Percentiles rank a stretch among this genome's conserved stretches.
phyloP scores from a whole-genome alignment of 176 grass and related monocot species.

The Oryza australiensis region DNA sequence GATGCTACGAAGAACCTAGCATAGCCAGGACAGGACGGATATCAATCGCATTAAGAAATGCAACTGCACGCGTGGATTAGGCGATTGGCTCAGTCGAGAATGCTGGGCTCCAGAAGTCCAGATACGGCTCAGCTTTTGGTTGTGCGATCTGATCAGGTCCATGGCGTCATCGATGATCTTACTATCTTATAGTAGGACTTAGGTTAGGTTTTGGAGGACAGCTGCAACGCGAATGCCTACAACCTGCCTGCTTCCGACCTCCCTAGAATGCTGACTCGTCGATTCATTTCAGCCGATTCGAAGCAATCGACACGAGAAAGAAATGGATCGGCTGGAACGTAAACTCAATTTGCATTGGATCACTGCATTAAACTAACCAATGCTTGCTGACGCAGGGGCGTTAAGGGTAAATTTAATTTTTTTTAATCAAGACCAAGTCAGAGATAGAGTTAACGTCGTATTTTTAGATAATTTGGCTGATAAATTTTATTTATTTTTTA shows the following conservation, averaged over 20 bases:
- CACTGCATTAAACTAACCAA: not conserved
- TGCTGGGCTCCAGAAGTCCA: not conserved
- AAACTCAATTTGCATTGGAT: conserved; percentile 5
- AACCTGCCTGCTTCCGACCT: not conserved
- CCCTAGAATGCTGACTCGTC: not conserved
- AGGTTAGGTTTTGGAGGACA: conserved; percentile 7
- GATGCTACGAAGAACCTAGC: not conserved
- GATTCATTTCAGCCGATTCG: not conserved
- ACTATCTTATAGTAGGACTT: not conserved
- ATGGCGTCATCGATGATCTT: not conserved
- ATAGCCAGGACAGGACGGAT: not conserved
- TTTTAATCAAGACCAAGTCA: no score
- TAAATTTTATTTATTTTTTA: no score
- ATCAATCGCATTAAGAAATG: not conserved
- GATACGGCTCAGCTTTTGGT: not conserved
- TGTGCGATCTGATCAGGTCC: not conserved
- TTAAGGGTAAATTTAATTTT: no score
- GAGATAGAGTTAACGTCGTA: no score
- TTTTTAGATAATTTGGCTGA: no score
- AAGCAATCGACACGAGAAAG: conserved; percentile 2
- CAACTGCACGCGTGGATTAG: not conserved
- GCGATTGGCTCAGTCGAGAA: not conserved
- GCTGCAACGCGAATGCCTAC: conserved; percentile 9
- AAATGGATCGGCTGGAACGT: not conserved
- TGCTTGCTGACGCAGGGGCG: no score